Percentiles rank a stretch among this genome's conserved stretches.
Evolutionary conservation across 1,284 basidiomycete species (phyloP).

Genomic region (Trichosporon ovoides): DNA sequence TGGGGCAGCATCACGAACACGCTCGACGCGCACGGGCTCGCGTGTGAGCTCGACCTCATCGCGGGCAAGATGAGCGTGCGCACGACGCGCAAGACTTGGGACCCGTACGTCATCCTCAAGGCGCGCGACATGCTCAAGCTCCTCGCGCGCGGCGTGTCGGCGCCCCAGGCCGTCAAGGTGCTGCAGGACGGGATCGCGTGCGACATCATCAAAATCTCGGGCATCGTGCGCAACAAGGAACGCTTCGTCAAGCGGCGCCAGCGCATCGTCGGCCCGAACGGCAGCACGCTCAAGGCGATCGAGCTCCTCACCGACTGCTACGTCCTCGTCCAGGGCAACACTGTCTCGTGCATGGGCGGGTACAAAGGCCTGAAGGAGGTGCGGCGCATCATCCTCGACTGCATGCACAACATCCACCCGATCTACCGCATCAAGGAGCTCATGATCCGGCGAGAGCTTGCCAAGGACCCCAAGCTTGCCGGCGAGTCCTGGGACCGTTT

Average conservation of each 20-base stretch:
- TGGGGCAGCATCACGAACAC: conserved; percentile 90
- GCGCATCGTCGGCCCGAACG: conserved; percentile 93
- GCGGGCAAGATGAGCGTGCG: conserved; percentile 96
- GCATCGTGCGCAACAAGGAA: conserved; percentile 90
- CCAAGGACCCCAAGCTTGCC: conserved; percentile 94
- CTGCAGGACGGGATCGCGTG: conserved; percentile 86
- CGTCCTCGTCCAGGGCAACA: conserved; percentile 95
- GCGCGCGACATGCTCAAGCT: conserved; percentile 94
- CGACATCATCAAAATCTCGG: conserved; percentile 98
- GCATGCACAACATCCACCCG: conserved; percentile 99
- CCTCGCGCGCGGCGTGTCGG: conserved; percentile 81
- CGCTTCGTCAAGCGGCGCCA: conserved; percentile 94
- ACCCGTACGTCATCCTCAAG: conserved; percentile 94
- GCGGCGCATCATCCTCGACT: conserved; percentile 88
- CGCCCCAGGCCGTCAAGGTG: conserved; percentile 75
- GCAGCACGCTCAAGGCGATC: conserved; percentile 97
- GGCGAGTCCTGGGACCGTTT: conserved; percentile 96
- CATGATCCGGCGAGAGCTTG: conserved; percentile 96
- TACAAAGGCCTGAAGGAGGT: conserved; percentile 96
- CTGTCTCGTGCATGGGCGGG: conserved; percentile 95
- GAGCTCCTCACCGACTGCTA: conserved; percentile 96
- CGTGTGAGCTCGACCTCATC: conserved; percentile 89
- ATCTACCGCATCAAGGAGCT: conserved; percentile 99
- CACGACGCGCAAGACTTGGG: conserved; percentile 94
- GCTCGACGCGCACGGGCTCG: conserved; percentile 75